These are phyloP conservation scores for Paecilomyces sp. DNA, from an alignment of 2,329 filamentous ascomycete genomes.

Conservation along the genomic window DNA sequence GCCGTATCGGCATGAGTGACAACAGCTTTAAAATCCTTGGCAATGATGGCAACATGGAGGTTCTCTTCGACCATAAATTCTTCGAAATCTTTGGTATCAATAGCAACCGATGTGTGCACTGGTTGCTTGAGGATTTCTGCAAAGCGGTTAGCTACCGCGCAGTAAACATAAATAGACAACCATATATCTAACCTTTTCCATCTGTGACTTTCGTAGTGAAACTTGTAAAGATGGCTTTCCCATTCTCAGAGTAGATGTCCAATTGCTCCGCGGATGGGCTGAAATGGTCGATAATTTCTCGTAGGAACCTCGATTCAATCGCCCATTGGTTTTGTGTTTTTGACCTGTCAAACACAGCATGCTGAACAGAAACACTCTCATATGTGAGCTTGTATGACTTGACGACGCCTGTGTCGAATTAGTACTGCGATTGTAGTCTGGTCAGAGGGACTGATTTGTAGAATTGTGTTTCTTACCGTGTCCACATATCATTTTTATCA, in stretches of 20 bases:
- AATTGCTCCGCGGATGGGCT: conserved; percentile 58
- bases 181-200: conserved; percentile 43
- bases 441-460: background rate
- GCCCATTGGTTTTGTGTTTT: conserved; percentile 52
- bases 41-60: conserved; percentile 55
- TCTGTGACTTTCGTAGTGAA: conserved; percentile 59
- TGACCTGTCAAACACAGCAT: conserved; percentile 55
- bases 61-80: conserved; percentile 52
- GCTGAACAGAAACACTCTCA: conserved; percentile 54
- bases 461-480: conserved; percentile 38
- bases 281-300: conserved; percentile 59
- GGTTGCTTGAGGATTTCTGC: conserved; percentile 58
- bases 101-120: conserved; percentile 56
- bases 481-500: conserved; percentile 56
- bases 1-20: conserved; percentile 56
- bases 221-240: conserved; percentile 55
- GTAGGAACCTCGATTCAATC: conserved; percentile 50
- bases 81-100: conserved; percentile 56
- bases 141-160: conserved; percentile 3
- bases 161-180: conserved; percentile 1
- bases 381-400: conserved; percentile 61
- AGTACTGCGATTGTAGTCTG: conserved; percentile 4
- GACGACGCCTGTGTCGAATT: conserved; percentile 43
- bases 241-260: conserved; percentile 53
- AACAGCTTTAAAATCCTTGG: conserved; percentile 61